A percentile compares a stretch with the other conserved stretches of the same genome.
phyloP scores from a whole-genome alignment of 257 asterid genomes.

The Solanum megistacrolobum region DNA sequence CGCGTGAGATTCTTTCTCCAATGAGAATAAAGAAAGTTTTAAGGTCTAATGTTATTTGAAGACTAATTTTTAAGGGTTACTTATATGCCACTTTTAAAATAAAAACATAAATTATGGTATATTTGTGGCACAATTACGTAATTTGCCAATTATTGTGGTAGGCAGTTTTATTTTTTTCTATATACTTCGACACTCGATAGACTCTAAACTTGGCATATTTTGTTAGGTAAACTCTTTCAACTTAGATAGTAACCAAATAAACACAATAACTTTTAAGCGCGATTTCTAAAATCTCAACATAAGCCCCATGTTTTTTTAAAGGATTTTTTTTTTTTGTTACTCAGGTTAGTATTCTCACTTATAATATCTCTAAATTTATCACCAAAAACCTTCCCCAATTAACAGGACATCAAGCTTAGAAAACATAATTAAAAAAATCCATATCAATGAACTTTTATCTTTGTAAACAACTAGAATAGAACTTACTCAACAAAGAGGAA shows the following conservation, averaged over 20 bases:
- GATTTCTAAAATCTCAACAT: neutral
- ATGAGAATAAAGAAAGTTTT: no score
- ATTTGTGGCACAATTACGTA: neutral
- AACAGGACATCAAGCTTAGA: neutral
- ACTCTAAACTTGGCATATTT: neutral
- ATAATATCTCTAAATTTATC: neutral
- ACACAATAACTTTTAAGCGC: neutral
- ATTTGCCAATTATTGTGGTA: neutral
- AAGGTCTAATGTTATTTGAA: neutral
- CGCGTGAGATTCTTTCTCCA: no score
- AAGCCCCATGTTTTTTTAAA: no score
- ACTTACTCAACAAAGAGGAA: neutral
- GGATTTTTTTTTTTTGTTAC: neutral
- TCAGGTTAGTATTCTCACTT: fast-evolving
- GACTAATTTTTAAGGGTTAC: neutral
- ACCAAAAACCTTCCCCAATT: neutral
- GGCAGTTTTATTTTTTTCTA: neutral
- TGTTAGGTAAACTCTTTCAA: no score
- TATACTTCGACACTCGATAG: no score
- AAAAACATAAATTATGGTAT: neutral
- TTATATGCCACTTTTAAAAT: no score
- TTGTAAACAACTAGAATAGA: neutral
- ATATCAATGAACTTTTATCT: neutral
- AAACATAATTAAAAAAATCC: neutral
- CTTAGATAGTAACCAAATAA: neutral